Percentiles rank a stretch among this genome's conserved stretches.
Conservation (phyloP, 2,329 filamentous ascomycete genomes). For the Penicillium sp. region DNA sequence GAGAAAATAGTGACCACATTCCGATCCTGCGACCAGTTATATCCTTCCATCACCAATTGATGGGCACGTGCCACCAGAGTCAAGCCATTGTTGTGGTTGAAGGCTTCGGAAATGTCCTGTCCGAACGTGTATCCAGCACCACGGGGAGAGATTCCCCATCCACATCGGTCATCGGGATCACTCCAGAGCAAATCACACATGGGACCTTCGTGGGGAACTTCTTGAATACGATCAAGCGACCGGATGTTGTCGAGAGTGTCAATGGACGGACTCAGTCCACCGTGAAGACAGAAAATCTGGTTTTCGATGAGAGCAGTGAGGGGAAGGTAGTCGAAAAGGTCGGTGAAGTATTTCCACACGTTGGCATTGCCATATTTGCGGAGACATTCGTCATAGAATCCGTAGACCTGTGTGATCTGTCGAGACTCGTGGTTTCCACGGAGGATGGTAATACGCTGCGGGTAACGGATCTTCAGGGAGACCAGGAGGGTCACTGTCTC, state of each 20-base stretch:
- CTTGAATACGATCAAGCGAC: constrained; percentile 92
- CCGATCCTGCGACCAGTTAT: constrained; percentile 98
- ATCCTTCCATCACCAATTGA: constrained; percentile 98
- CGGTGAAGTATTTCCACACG: constrained; percentile 99
- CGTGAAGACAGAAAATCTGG: constrained; percentile 98
- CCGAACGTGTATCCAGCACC: constrained; percentile 94
- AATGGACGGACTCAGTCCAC: constrained; percentile 92
- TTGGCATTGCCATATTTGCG: constrained; percentile 99
- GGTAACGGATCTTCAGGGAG: constrained; percentile 96
- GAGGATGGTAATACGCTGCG: constrained; percentile 95
- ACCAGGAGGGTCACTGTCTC: constrained; percentile 97
- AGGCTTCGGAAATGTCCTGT: constrained; percentile 96
- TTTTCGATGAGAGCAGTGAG: constrained; percentile 97
- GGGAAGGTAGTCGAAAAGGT: constrained; percentile 97
- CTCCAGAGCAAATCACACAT: constrained; percentile 99
- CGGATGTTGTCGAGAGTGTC: constrained; percentile 95
- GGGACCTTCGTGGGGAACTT: constrained; percentile 95
- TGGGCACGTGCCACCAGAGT: constrained; percentile 94
- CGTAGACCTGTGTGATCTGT: constrained; percentile 98
- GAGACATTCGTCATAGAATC: constrained; percentile 98
- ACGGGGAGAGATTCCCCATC: constrained; percentile 92
- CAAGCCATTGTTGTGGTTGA: constrained; percentile 98
- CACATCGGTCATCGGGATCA: constrained; percentile 93
- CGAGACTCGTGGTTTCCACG: constrained; percentile 98
- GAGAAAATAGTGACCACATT: constrained; percentile 99